Evolutionary conservation across 2,329 filamentous ascomycete species (phyloP), one percentile per base, ranked within the genome.

Genomic region (Colletotrichum liaoningense): DNA sequence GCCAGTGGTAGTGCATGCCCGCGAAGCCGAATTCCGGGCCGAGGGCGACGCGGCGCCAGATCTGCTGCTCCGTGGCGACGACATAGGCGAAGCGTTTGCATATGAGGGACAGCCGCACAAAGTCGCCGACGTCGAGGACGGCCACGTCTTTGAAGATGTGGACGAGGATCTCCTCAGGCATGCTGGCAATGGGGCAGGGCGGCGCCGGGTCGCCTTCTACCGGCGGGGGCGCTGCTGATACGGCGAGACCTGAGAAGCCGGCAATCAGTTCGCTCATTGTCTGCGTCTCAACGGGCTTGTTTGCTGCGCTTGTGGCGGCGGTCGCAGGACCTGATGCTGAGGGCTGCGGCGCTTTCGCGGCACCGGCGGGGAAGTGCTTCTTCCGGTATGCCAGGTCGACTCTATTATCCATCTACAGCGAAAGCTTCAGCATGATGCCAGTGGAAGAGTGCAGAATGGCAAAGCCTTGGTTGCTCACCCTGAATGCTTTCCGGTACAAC

Each of bases 61-160:
- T 93, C 56, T 89, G 89, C 78, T 98, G 93, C 80, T 98, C 95
- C 6, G 93, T 94, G 35, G 91, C 87, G 63, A 97, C 92, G 24
- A 98, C 89, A 80, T 93, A 98, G 26, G 96, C 95, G 56, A 98
- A 86, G 16, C 93, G 91, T 81, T 95, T 97, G 86, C 96, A 98
- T 3, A 98, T 95, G 75, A 92, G 90, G 0, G 94, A 89, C 19
- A 95, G 86, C 28, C 94, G 92, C 24, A 89, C 89, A 77, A 97
- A 95, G 52, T 93, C 90, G 3, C 92, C 93, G 0, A 97, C 88
- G 76, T 99, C 97, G 35, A 86, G 79, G 57, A 93, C 80, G 1
- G 95, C 95, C 0, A 97, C 84, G 72, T 94, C 90, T 11, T 86
- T 86, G 16, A 98, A 83, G 59, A 98, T 93, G 76, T 97, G 93